Evolutionary conservation across 164 flowering plant genomes (phyloP).

Genomic region (Umbilicus rupestris): DNA sequence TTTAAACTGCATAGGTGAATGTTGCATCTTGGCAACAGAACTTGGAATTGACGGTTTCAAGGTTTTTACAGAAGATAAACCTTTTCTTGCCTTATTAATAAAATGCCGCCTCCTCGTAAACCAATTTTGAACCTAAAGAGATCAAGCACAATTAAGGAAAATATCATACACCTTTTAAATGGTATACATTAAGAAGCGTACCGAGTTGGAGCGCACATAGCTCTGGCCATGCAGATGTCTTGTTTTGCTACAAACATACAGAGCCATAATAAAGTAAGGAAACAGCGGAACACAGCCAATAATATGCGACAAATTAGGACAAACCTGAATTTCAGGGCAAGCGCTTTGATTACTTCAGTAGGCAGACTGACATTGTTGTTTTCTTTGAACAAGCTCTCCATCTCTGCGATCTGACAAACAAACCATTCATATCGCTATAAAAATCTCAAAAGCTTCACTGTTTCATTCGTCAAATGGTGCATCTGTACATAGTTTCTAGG

Average conservation of each 20-base stretch:
- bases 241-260: background rate
- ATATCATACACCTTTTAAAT: background rate
- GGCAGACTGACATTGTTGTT: background rate
- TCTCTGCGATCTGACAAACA: background rate
- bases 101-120: background rate
- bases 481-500: no score
- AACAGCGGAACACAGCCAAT: background rate
- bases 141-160: background rate
- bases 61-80: background rate
- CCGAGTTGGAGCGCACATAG: background rate
- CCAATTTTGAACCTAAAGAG: slow-evolving; percentile 1
- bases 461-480: background rate
- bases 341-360: background rate
- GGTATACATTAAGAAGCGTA: background rate
- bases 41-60: background rate
- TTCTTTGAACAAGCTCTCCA: background rate
- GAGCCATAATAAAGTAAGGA: background rate
- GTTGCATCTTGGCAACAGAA: background rate
- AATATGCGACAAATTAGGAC: background rate
- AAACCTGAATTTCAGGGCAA: background rate
- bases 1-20: background rate
- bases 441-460: background rate
- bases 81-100: background rate
- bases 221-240: background rate
- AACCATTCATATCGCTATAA: background rate